Percentiles rank a stretch among this genome's conserved stretches.
phyloP scores from a whole-genome alignment of 208 protist genomes.

The Wallacemonas sp. region DNA sequence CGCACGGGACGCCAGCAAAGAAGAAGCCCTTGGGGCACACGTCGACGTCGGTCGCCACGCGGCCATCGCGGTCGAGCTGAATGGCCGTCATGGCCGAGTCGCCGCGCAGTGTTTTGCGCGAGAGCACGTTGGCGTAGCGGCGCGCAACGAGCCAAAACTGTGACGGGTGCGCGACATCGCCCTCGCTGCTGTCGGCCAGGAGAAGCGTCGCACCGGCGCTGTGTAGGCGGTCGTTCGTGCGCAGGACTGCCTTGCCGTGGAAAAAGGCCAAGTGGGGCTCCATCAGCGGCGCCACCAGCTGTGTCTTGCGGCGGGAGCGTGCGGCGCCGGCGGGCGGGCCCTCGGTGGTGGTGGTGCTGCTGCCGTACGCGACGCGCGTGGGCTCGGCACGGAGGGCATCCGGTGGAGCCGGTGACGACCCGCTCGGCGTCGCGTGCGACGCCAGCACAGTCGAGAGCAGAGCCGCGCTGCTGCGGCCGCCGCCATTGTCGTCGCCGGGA shows the following conservation, averaged over 20 bases:
- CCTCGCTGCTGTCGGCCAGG: neutral
- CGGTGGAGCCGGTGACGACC: neutral
- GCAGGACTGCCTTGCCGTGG: constrained; percentile 15
- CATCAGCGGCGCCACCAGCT: neutral
- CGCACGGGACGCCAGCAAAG: constrained; percentile 39
- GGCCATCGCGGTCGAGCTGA: constrained; percentile 10
- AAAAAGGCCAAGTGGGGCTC: constrained; percentile 4
- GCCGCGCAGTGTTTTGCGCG: constrained; percentile 26
- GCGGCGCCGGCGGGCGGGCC: neutral
- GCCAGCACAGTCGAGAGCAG: too few relatives aligned
- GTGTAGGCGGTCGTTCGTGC: constrained; percentile 27
- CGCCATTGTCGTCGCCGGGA: too few relatives aligned
- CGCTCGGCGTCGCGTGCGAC: too few relatives aligned
- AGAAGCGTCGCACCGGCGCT: constrained; percentile 18
- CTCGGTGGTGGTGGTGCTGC: neutral
- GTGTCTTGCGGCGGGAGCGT: constrained; percentile 1
- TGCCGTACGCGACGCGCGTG: constrained; percentile 4
- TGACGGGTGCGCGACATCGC: neutral
- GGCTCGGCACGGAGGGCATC: neutral
- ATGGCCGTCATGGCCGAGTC: constrained; percentile 47
- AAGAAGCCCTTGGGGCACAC: constrained; percentile 54
- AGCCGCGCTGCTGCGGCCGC: too few relatives aligned
- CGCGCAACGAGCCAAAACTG: constrained; percentile 37
- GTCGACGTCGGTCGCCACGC: constrained; percentile 43
- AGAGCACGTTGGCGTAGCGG: constrained; percentile 31